phyloP scores from a whole-genome alignment of 1,284 basidiomycete species.

The Mycena citricolor region DNA sequence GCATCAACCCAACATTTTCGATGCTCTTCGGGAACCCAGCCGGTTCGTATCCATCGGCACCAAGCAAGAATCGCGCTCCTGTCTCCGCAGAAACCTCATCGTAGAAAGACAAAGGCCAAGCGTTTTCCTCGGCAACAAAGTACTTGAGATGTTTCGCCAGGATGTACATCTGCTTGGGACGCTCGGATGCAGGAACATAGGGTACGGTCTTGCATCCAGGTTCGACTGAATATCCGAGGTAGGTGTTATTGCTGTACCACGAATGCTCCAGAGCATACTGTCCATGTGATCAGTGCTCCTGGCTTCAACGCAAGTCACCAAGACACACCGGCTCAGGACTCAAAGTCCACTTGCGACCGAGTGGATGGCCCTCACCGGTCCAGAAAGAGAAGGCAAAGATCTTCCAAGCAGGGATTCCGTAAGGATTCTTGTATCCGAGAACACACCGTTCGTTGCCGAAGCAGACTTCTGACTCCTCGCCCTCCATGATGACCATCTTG shows the following conservation, averaged over 20 bases:
- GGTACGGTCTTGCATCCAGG: constrained; percentile 28
- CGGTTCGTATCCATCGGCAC: background rate
- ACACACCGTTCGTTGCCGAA: constrained; percentile 16
- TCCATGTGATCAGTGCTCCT: constrained; percentile 34
- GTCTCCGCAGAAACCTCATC: constrained; percentile 14
- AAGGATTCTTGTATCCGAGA: constrained; percentile 9
- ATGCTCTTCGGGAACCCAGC: constrained; percentile 7
- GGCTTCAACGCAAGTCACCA: constrained; percentile 22
- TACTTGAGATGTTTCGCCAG: constrained; percentile 33
- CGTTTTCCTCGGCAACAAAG: constrained; percentile 23
- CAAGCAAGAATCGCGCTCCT: background rate
- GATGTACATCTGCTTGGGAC: constrained; percentile 33
- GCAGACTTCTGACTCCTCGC: constrained; percentile 12
- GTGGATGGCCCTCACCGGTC: constrained; percentile 30
- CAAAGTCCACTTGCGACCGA: constrained; percentile 36
- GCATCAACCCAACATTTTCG: constrained; percentile 13
- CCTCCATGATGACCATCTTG: constrained; percentile 17
- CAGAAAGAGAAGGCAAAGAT: constrained; percentile 36
- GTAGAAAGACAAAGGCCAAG: constrained; percentile 19
- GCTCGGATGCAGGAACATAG: constrained; percentile 24
- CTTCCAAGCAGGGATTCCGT: constrained; percentile 35
- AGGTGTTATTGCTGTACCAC: constrained; percentile 28
- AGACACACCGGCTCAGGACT: constrained; percentile 30
- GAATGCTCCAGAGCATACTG: constrained; percentile 14
- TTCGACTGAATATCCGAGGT: constrained; percentile 39